phyloP scores from a whole-genome alignment of 225 moss, liverwort and hornwort genomes.

The Polytrichum commune region DNA sequence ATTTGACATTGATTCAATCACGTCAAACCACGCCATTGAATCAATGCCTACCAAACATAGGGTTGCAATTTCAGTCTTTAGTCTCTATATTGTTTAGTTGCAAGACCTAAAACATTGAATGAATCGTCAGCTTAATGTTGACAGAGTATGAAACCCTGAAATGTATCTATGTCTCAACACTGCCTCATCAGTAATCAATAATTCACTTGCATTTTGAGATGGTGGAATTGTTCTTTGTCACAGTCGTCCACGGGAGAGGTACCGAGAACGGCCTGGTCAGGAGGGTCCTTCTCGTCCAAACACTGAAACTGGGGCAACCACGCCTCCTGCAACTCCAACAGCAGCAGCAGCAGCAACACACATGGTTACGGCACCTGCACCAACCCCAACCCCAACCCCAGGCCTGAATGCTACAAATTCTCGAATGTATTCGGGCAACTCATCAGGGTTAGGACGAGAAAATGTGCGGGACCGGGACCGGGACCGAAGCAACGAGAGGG shows the following conservation, averaged over 20 bases:
- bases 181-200: too few species aligned
- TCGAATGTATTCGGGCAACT: slow-evolving; percentile 38
- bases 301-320: slow-evolving; percentile 49
- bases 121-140: too few species aligned
- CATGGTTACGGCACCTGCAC: slow-evolving; percentile 14
- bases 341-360: slow-evolving; percentile 37
- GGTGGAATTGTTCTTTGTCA: background rate
- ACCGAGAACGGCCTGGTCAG: slow-evolving; percentile 72
- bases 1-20: too few species aligned
- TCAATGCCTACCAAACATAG: too few species aligned
- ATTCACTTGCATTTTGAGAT: too few species aligned
- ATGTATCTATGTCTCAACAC: too few species aligned
- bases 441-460: slow-evolving; percentile 40
- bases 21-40: too few species aligned
- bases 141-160: too few species aligned
- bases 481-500: slow-evolving; percentile 64
- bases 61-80: too few species aligned
- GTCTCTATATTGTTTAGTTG: too few species aligned
- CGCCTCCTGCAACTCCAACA: slow-evolving; percentile 87
- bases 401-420: slow-evolving; percentile 23
- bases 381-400: slow-evolving; percentile 15
- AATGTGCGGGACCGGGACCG: slow-evolving; percentile 28
- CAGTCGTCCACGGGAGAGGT: slow-evolving; percentile 94
- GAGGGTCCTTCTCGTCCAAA: slow-evolving; percentile 62
- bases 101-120: too few species aligned